These are phyloP conservation scores for Pichia sp. DNA, from an alignment of 1,139 yeast genomes.

Conservation along the genomic window DNA sequence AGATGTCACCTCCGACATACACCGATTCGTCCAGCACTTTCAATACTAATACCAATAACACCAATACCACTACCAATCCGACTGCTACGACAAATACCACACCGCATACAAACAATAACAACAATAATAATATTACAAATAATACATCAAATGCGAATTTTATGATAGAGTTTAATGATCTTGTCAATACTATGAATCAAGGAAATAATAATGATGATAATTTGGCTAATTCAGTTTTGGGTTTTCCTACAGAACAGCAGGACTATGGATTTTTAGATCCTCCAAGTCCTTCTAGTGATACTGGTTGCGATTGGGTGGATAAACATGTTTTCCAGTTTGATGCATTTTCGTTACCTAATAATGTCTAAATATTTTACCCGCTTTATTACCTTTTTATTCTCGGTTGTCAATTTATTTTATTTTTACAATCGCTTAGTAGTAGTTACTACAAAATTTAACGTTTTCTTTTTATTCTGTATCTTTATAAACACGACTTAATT, in stretches of 20 bases:
- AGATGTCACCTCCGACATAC: not conserved
- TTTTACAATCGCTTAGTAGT: too few species aligned
- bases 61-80: not conserved
- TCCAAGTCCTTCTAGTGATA: conserved; percentile 38
- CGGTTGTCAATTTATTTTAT: not conserved
- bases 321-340: conserved; percentile 35
- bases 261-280: conserved; percentile 17
- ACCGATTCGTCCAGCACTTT: not conserved
- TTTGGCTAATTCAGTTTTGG: not conserved
- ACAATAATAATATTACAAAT: not conserved
- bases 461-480: too few species aligned
- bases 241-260: conserved; percentile 8
- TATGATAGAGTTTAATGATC: conserved; percentile 12
- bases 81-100: not conserved
- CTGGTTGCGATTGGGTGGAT: conserved; percentile 52
- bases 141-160: conserved; percentile 2
- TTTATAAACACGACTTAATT: too few species aligned
- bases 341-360: conserved; percentile 18
- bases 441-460: too few species aligned
- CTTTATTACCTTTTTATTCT: not conserved
- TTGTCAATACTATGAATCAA: conserved; percentile 10
- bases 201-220: not conserved
- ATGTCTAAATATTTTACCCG: not conserved
- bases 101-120: not conserved
- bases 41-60: not conserved